Evolutionary conservation across 2,329 filamentous ascomycete species (phyloP).

Genomic region (Fusarium dlaminii): DNA sequence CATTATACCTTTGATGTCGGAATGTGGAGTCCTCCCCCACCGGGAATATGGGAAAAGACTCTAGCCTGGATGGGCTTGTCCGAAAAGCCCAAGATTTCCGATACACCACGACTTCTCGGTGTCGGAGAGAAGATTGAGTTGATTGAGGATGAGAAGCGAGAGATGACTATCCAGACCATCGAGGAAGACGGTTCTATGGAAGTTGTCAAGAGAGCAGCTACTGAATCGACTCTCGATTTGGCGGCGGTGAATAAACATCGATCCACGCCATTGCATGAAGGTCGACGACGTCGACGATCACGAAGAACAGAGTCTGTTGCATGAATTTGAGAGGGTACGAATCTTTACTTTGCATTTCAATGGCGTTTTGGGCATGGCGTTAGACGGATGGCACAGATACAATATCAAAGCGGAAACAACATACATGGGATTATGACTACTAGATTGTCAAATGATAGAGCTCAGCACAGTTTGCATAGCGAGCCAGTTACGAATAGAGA

Average conservation of each 20-base stretch:
- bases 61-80: slow-evolving; percentile 42
- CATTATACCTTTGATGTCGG: slow-evolving; percentile 47
- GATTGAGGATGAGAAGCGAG: slow-evolving; percentile 19
- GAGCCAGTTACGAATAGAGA: not conserved
- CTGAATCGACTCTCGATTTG: slow-evolving; percentile 6
- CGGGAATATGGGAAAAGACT: slow-evolving; percentile 42
- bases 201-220: slow-evolving; percentile 5
- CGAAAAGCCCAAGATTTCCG: slow-evolving; percentile 25
- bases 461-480: not conserved
- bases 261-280: slow-evolving; percentile 19
- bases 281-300: slow-evolving; percentile 7
- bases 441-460: slow-evolving; percentile 9
- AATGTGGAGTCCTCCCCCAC: slow-evolving; percentile 45
- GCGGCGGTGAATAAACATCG: slow-evolving; percentile 10
- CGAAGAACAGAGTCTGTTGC: not conserved
- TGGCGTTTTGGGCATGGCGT: not conserved
- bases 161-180: not conserved
- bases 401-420: slow-evolving; percentile 1
- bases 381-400: not conserved
- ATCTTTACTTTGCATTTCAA: not conserved
- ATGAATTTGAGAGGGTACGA: not conserved
- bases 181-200: slow-evolving; percentile 7
- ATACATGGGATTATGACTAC: not conserved
- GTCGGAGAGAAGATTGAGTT: slow-evolving; percentile 11
- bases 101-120: slow-evolving; percentile 42